Conservation (phyloP, 805 yeast species). For the Saccharomycopsis synnaedendra region DNA sequence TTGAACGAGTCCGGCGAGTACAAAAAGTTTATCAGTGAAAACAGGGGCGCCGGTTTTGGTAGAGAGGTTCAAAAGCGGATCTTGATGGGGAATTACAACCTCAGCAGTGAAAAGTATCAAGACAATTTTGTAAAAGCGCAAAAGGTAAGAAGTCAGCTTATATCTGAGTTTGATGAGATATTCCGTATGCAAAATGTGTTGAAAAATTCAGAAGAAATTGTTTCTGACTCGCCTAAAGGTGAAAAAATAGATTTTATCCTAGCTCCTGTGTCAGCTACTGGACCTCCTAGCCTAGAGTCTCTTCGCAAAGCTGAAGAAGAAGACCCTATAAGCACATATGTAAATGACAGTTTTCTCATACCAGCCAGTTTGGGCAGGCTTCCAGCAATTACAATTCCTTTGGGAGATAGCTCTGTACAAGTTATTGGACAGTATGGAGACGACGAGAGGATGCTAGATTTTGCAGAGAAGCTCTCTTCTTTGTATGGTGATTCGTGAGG, state of each 20-base stretch:
- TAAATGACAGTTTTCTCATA: conserved; percentile 77
- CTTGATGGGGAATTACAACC: conserved; percentile 73
- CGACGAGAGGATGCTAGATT: conserved; percentile 49
- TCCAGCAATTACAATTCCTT: conserved; percentile 75
- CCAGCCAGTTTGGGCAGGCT: conserved; percentile 90
- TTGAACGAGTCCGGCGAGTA: conserved; percentile 21
- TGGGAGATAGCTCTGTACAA: conserved; percentile 35
- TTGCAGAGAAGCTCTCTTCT: neutral
- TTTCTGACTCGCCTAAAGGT: conserved; percentile 15
- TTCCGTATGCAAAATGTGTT: conserved; percentile 43
- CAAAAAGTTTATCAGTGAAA: conserved; percentile 35
- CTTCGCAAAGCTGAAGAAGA: conserved; percentile 25
- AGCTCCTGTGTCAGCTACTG: conserved; percentile 56
- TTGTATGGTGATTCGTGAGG: too few relatives aligned
- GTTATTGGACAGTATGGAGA: conserved; percentile 79
- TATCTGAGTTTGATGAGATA: conserved; percentile 51
- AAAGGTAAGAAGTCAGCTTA: conserved; percentile 45
- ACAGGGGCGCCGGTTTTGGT: conserved; percentile 64
- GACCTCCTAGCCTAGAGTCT: conserved; percentile 43
- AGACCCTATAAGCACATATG: conserved; percentile 49
- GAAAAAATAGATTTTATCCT: conserved; percentile 57
- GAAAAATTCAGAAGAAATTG: conserved; percentile 10
- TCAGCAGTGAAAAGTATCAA: conserved; percentile 58
- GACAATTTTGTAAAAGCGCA: conserved; percentile 75
- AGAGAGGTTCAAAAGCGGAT: conserved; percentile 76